Conservation (phyloP, 2,329 filamentous ascomycete species). For the Microcera coccophila region DNA sequence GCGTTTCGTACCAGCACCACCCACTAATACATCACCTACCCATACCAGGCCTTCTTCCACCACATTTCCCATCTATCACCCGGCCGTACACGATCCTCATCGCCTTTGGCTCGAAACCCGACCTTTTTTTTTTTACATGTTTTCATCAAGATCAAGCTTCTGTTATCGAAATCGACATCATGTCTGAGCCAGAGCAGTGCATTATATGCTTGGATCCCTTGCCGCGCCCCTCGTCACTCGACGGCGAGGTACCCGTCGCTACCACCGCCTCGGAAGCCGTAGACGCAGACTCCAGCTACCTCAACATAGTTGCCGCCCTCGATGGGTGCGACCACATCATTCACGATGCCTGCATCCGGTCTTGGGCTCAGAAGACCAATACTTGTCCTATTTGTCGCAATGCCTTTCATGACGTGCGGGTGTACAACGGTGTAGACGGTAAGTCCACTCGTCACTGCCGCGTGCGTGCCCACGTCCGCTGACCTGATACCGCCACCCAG, state of each 20-base stretch:
- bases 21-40: conserved; percentile 33
- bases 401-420: conserved; percentile 83
- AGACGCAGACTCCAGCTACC: conserved; percentile 32
- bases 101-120: conserved; percentile 2
- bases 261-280: conserved; percentile 22
- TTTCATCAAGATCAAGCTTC: conserved; percentile 37
- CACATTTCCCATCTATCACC: conserved; percentile 14
- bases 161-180: conserved; percentile 41
- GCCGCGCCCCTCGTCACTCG: conserved; percentile 32
- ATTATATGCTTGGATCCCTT: conserved; percentile 66
- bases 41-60: conserved; percentile 14
- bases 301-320: conserved; percentile 54
- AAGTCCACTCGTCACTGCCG: conserved; percentile 36
- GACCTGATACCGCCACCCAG: conserved; percentile 35
- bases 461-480: conserved; percentile 17
- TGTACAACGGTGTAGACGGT: conserved; percentile 79
- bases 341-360: conserved; percentile 86
- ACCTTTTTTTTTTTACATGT: conserved; percentile 44
- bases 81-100: conserved; percentile 12
- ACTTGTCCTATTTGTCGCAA: conserved; percentile 96
- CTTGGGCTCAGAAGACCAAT: conserved; percentile 95
- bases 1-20: conserved; percentile 15
- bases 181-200: conserved; percentile 60
- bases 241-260: conserved; percentile 17
- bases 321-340: conserved; percentile 84